phyloP scores from a whole-genome alignment of 1,284 basidiomycete genomes.

The Ganoderma sinense region DNA sequence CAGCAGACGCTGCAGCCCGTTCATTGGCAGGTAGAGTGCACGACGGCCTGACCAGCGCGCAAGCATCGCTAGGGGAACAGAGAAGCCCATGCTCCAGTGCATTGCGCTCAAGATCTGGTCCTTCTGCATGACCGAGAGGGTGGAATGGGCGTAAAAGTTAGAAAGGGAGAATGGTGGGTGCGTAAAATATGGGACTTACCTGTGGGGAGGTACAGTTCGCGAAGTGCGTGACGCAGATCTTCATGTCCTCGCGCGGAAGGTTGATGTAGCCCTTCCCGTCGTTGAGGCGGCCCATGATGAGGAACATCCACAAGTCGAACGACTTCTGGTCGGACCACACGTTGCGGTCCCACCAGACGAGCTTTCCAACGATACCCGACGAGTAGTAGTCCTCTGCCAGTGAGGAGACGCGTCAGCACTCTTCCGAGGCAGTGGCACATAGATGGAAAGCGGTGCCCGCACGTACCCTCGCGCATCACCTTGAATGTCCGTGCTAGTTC shows the following conservation, averaged over 20 bases:
- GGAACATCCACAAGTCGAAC: background rate
- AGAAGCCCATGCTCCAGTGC: background rate
- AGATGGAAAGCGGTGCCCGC: background rate
- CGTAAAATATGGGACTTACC: background rate
- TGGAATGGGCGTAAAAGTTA: too few relatives aligned
- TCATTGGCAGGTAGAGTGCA: slow-evolving; percentile 11
- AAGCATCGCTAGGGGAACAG: slow-evolving; percentile 7
- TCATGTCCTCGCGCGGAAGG: slow-evolving; percentile 4
- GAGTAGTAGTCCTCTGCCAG: slow-evolving; percentile 2
- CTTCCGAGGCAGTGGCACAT: too few relatives aligned
- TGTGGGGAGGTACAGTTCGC: background rate
- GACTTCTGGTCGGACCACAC: slow-evolving; percentile 1
- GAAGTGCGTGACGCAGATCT: slow-evolving; percentile 7
- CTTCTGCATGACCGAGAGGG: background rate
- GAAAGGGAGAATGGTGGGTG: background rate
- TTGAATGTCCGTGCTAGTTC: background rate
- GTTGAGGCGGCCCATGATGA: background rate
- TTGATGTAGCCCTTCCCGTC: background rate
- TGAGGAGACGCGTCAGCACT: background rate
- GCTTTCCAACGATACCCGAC: background rate
- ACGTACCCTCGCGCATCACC: background rate
- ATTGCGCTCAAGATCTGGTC: background rate
- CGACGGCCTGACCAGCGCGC: slow-evolving; percentile 10
- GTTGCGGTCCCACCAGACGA: slow-evolving; percentile 7
- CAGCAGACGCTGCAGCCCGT: slow-evolving; percentile 9